These are phyloP conservation scores for Nitzschia palea DNA, from an alignment of 108 stramenopile genomes.

Conservation along the genomic window DNA sequence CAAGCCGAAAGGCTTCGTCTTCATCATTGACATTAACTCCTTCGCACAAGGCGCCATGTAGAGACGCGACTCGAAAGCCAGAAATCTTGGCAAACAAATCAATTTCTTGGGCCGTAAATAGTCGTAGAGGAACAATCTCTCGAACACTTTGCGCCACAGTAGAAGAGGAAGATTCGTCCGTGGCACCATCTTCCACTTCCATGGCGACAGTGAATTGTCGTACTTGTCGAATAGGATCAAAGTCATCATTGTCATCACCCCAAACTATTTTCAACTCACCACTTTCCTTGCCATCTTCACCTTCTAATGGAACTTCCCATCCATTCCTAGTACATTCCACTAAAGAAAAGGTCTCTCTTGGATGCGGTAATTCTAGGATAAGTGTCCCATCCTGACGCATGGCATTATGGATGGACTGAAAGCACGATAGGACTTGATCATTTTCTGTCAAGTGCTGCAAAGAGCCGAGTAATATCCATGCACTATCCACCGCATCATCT, in stretches of 20 bases:
- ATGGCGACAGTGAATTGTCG: slow-evolving; percentile 73
- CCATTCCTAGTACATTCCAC: slow-evolving; percentile 79
- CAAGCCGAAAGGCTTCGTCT: slow-evolving; percentile 78
- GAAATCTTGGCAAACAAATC: slow-evolving; percentile 58
- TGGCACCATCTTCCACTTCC: slow-evolving; percentile 45
- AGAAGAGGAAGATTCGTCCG: slow-evolving; percentile 25
- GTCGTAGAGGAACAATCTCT: slow-evolving; percentile 75
- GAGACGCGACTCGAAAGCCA: slow-evolving; percentile 65
- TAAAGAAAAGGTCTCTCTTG: slow-evolving; percentile 78
- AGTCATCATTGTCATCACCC: slow-evolving; percentile 82
- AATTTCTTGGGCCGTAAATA: slow-evolving; percentile 86
- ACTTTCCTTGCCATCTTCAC: slow-evolving; percentile 56
- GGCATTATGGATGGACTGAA: slow-evolving; percentile 39
- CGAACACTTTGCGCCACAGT: slow-evolving; percentile 40
- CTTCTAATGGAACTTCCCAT: slow-evolving; percentile 75
- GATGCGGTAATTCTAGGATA: slow-evolving; percentile 81
- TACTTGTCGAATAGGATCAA: slow-evolving; percentile 80
- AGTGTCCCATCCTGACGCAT: slow-evolving; percentile 58
- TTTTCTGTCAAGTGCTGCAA: slow-evolving; percentile 79
- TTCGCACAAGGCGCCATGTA: slow-evolving; percentile 70
- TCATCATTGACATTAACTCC: slow-evolving; percentile 73
- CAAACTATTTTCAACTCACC: slow-evolving; percentile 77
- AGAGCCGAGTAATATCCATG: slow-evolving; percentile 80
- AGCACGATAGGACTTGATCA: slow-evolving; percentile 68
- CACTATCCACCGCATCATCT: slow-evolving; percentile 52